Percentiles rank a stretch among this genome's conserved stretches.
phyloP scores from a whole-genome alignment of 306 rosid species.

The Gynostemma pentaphyllum region DNA sequence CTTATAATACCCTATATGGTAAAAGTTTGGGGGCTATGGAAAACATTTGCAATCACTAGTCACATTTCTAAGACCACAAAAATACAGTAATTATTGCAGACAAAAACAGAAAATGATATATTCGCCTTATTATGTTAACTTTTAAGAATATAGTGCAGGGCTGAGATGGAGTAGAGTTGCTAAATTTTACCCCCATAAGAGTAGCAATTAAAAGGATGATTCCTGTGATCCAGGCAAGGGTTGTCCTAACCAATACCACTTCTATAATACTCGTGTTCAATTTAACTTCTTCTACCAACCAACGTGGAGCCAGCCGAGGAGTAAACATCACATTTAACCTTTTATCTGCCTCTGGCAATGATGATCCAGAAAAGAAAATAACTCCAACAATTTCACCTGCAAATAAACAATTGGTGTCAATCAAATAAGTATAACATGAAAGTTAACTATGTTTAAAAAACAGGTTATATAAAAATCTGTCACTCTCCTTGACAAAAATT shows the following conservation, averaged over 20 bases:
- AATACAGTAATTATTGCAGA: background rate
- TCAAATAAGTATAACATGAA: background rate
- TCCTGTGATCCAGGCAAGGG: conserved; percentile 86
- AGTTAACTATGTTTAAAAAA: background rate
- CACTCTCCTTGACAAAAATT: background rate
- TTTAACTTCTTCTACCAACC: conserved; percentile 42
- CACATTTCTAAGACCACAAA: background rate
- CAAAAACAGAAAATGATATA: background rate
- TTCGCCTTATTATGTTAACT: background rate
- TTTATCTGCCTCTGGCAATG: conserved; percentile 32
- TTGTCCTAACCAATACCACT: conserved; percentile 59
- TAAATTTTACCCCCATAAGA: conserved; percentile 70
- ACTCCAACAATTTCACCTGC: conserved; percentile 96
- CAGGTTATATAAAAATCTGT: background rate
- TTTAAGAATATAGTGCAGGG: background rate
- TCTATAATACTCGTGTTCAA: conserved; percentile 11
- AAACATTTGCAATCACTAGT: background rate
- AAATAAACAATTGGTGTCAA: too few relatives aligned
- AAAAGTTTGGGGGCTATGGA: too few relatives aligned
- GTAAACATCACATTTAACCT: conserved; percentile 40
- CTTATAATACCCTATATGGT: too few relatives aligned
- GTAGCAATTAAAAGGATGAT: conserved; percentile 72
- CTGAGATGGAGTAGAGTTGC: background rate
- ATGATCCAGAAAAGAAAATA: conserved; percentile 32
- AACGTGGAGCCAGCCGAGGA: conserved; percentile 43